Percentiles rank a stretch among this genome's conserved stretches.
These are phyloP conservation scores for Fusarium sp. DNA, from an alignment of 2,329 filamentous ascomycete species.

Conservation along the genomic window DNA sequence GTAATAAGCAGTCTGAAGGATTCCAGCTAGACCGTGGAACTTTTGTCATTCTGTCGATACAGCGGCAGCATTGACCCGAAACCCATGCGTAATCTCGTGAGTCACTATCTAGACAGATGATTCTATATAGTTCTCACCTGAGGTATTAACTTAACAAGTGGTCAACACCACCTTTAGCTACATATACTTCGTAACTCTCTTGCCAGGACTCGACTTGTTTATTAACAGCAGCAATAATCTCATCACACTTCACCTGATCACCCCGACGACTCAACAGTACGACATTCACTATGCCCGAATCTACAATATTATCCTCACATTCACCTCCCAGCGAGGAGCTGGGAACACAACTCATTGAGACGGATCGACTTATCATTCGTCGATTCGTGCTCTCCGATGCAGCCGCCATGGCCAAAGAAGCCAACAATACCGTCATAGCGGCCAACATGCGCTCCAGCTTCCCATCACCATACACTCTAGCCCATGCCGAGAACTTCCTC, in stretches of 20 bases:
- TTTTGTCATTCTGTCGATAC: conserved; percentile 14
- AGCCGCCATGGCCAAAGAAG: conserved; percentile 47
- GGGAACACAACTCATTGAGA: conserved; percentile 48
- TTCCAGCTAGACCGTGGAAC: conserved; percentile 18
- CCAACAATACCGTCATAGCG: conserved; percentile 54
- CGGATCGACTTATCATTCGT: conserved; percentile 54
- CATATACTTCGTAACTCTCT: background rate
- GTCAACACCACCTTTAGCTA: too few relatives aligned
- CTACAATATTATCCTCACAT: conserved; percentile 37
- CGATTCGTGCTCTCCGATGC: conserved; percentile 55
- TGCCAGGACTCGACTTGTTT: background rate
- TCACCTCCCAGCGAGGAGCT: conserved; percentile 43
- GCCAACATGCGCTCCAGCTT: conserved; percentile 58
- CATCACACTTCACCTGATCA: background rate
- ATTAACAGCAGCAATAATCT: background rate
- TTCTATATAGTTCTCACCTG: too few relatives aligned
- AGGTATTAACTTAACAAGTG: too few relatives aligned
- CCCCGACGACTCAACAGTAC: background rate
- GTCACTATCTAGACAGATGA: conserved; percentile 1
- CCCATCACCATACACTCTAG: conserved; percentile 58
- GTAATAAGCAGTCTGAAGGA: conserved; percentile 14
- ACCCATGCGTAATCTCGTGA: conserved; percentile 7
- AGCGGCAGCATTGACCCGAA: background rate
- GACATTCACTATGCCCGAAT: conserved; percentile 25
- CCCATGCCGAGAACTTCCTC: conserved; percentile 55